Evolutionary conservation across 352 stramenopile genomes (phyloP).

Genomic region (Labyrinthula sp.): DNA sequence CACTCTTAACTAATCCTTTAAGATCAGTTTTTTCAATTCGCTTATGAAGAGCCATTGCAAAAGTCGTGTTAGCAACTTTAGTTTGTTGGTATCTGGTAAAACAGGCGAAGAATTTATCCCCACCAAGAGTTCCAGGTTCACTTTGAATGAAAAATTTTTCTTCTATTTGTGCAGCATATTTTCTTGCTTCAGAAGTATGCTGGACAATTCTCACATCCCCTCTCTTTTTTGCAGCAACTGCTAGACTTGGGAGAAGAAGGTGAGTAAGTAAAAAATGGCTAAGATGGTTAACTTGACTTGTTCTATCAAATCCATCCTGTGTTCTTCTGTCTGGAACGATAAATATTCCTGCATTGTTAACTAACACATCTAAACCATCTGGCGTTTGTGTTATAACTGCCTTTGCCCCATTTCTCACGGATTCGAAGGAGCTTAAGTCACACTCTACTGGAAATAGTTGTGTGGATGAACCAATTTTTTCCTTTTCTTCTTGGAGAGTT

Average conservation of each 20-base stretch:
- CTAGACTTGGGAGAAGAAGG: conserved; percentile 36
- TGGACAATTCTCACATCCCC: conserved; percentile 40
- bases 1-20: conserved; percentile 22
- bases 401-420: conserved; percentile 33
- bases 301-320: conserved; percentile 40
- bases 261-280: conserved; percentile 40
- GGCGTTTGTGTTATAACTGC: conserved; percentile 23
- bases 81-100: conserved; percentile 37
- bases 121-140: conserved; percentile 37
- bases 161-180: background rate
- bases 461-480: no score
- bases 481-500: no score
- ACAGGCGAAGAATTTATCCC: conserved; percentile 31
- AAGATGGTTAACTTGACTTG: conserved; percentile 43
- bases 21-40: conserved; percentile 30
- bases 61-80: conserved; percentile 40
- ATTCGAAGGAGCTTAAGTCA: conserved; percentile 38
- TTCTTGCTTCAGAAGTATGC: conserved; percentile 32
- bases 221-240: conserved; percentile 27
- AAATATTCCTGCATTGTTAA: conserved; percentile 39
- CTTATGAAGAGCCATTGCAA: conserved; percentile 34
- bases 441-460: no score
- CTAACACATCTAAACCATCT: conserved; percentile 2
- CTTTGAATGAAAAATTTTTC: conserved; percentile 29
- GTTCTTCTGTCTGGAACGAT: conserved; percentile 34